phyloP scores from a whole-genome alignment of 495 filamentous ascomycete genomes.

The Podospora fimiseda region DNA sequence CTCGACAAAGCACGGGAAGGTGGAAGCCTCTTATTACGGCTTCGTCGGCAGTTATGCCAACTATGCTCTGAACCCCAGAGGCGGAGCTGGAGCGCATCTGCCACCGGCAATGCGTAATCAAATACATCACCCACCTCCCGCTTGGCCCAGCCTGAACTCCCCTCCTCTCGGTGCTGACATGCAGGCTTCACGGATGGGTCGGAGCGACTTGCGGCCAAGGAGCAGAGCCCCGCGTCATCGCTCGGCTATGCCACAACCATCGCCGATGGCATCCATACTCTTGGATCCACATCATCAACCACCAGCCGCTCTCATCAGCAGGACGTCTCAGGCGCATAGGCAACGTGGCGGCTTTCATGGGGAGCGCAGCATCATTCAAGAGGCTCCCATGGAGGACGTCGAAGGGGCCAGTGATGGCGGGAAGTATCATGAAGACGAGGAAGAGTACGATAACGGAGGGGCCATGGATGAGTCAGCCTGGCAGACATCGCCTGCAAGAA shows the following conservation, averaged over 20 bases:
- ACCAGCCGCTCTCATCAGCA: constrained; percentile 20
- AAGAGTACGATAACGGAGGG: constrained; percentile 44
- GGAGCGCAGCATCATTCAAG: constrained; percentile 42
- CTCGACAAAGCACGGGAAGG: constrained; percentile 90
- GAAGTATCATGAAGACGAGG: constrained; percentile 67
- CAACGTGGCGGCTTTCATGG: constrained; percentile 38
- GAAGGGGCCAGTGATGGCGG: constrained; percentile 59
- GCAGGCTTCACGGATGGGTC: constrained; percentile 45
- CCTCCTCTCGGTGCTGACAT: constrained; percentile 52
- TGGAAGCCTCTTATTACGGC: constrained; percentile 88
- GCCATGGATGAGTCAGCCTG: constrained; percentile 48
- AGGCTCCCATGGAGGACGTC: constrained; percentile 36
- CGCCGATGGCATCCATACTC: constrained; percentile 65
- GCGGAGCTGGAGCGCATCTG: constrained; percentile 42
- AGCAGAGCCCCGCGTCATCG: constrained; percentile 29
- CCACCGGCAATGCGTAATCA: constrained; percentile 46
- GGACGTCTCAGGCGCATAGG: constrained; percentile 22
- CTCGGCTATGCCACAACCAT: constrained; percentile 33
- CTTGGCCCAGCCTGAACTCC: constrained; percentile 65
- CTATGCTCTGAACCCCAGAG: constrained; percentile 62
- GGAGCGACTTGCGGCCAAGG: constrained; percentile 26
- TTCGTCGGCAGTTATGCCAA: constrained; percentile 89
- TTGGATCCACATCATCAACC: constrained; percentile 87
- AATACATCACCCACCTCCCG: constrained; percentile 78
- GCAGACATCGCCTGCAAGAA: constrained; percentile 39